These are phyloP conservation scores for Eucalyptus polyanthemos DNA, from an alignment of 345 rosid species.

Conservation along the genomic window DNA sequence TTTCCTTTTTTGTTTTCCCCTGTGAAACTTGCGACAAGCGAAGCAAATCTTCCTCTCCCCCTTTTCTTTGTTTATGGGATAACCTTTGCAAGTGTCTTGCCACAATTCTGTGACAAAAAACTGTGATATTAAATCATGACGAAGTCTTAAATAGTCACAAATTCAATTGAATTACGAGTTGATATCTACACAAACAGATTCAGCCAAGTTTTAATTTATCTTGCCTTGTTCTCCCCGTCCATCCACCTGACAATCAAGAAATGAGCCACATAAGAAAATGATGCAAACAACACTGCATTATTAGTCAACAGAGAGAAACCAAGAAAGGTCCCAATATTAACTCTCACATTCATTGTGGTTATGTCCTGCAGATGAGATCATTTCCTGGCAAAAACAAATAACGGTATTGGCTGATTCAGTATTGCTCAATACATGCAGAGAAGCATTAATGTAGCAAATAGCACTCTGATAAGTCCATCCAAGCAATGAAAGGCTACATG, in stretches of 20 bases:
- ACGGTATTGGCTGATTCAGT: background rate
- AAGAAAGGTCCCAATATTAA: background rate
- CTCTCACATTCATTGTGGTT: constrained; percentile 19
- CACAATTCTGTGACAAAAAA: constrained; percentile 32
- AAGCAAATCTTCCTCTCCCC: constrained; percentile 34
- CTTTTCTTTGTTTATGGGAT: constrained; percentile 19
- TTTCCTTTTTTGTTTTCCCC: constrained; percentile 47
- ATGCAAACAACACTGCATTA: background rate
- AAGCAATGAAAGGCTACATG: background rate
- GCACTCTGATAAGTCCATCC: background rate
- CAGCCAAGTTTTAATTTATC: background rate
- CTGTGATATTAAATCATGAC: background rate
- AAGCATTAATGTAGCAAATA: background rate
- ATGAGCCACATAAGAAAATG: background rate
- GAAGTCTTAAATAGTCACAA: background rate
- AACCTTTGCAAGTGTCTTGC: constrained; percentile 26
- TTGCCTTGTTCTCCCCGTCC: constrained; percentile 53
- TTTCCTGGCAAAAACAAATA: constrained; percentile 6
- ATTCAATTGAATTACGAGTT: background rate
- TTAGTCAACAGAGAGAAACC: background rate
- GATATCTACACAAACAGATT: background rate
- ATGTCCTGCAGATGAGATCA: constrained; percentile 6
- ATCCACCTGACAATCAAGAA: constrained; percentile 31
- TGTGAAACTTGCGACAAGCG: constrained; percentile 29
- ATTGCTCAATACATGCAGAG: background rate